Percentiles rank a stretch among this genome's conserved stretches.
These are phyloP conservation scores for Fistulifera pelliculosa DNA, from an alignment of 108 stramenopile species.

Conservation along the genomic window DNA sequence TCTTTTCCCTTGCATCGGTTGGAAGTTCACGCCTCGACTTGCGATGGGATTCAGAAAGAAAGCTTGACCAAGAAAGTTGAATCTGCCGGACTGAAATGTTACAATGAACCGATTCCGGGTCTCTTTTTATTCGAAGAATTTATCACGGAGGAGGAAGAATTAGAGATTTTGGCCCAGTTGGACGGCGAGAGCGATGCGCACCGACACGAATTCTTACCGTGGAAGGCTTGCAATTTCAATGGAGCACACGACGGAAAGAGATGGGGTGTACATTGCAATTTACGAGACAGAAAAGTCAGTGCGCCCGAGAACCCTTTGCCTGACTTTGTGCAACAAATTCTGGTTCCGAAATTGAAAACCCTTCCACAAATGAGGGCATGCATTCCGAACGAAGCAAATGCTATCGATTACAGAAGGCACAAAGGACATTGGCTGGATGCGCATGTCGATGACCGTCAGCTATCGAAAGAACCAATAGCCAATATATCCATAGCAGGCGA, in stretches of 20 bases:
- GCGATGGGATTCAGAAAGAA: constrained; percentile 16
- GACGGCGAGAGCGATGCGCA: constrained; percentile 13
- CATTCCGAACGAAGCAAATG: constrained; percentile 57
- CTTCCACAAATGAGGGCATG: constrained; percentile 17
- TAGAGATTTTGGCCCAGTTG: constrained; percentile 17
- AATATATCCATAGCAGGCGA: constrained; percentile 49
- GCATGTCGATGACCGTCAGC: constrained; percentile 56
- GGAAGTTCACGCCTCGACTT: constrained; percentile 33
- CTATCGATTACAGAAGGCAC: constrained; percentile 43
- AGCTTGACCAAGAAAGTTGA: neutral
- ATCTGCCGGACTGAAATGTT: neutral
- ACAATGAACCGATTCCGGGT: constrained; percentile 34
- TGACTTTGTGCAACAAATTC: constrained; percentile 17
- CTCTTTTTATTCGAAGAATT: constrained; percentile 41
- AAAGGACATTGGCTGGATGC: constrained; percentile 34
- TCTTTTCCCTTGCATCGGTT: constrained; percentile 29
- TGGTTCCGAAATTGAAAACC: constrained; percentile 21
- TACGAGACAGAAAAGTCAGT: constrained; percentile 34
- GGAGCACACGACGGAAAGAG: constrained; percentile 43
- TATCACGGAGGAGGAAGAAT: constrained; percentile 45
- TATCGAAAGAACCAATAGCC: constrained; percentile 54
- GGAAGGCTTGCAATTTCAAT: constrained; percentile 39
- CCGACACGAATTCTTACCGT: constrained; percentile 16
- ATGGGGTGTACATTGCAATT: constrained; percentile 60
- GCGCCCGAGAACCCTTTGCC: constrained; percentile 39